These are phyloP conservation scores for Trichoderma sp. DNA, from an alignment of 2,329 filamentous ascomycete species.

Conservation along the genomic window DNA sequence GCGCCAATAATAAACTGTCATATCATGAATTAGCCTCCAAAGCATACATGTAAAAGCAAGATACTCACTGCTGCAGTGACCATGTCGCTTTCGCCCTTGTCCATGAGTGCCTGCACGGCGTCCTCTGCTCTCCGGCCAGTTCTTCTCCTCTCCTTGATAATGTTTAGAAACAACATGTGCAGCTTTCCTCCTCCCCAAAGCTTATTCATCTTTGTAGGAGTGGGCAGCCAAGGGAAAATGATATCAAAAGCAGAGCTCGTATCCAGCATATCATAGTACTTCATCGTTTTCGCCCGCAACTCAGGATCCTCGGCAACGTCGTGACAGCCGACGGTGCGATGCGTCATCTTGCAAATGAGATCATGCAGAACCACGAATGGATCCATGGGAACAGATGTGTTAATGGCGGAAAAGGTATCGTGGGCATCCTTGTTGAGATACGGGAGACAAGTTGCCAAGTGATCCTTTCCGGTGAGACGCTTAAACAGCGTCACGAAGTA, in stretches of 20 bases:
- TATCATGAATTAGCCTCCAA: background rate
- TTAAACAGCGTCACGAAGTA: constrained; percentile 37
- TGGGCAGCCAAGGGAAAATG: constrained; percentile 56
- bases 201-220: constrained; percentile 45
- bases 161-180: constrained; percentile 50
- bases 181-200: constrained; percentile 49
- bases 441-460: constrained; percentile 43
- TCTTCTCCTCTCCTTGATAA: constrained; percentile 49
- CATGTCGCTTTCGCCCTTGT: constrained; percentile 48
- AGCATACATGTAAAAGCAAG: background rate
- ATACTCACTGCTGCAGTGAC: constrained; percentile 45
- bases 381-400: constrained; percentile 37
- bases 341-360: constrained; percentile 58
- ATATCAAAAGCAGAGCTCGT: constrained; percentile 45
- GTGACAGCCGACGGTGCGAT: constrained; percentile 54
- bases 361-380: constrained; percentile 57
- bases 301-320: constrained; percentile 53
- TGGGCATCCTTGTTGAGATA: constrained; percentile 46
- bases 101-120: constrained; percentile 55
- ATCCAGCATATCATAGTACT: constrained; percentile 51
- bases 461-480: constrained; percentile 42
- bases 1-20: constrained; percentile 53
- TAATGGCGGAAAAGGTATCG: background rate
- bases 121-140: constrained; percentile 49
- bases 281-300: constrained; percentile 46